Conservation (phyloP, 441 rosid species). For the Pelargonium cotyledonis region DNA sequence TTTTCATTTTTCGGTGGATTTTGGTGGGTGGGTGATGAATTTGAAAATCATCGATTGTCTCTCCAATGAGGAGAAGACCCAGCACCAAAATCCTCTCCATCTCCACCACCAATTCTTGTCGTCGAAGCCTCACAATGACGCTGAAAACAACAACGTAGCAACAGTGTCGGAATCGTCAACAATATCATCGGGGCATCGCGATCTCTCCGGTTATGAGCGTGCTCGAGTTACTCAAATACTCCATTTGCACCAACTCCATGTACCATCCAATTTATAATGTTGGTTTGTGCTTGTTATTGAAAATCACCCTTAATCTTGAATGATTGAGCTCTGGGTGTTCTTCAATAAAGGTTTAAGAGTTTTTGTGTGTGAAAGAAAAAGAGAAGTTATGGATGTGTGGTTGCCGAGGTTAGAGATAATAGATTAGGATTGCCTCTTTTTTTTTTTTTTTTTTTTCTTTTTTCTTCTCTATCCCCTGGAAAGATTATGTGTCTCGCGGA, state of each 20-base stretch:
- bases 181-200: conserved; percentile 38
- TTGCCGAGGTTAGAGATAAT: too few species aligned
- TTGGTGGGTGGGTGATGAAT: conserved; percentile 44
- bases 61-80: conserved; percentile 62
- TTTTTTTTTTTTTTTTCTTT: too few species aligned
- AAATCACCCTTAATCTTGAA: too few species aligned
- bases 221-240: conserved; percentile 72
- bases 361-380: too few species aligned
- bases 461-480: too few species aligned
- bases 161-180: conserved; percentile 15
- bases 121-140: conserved; percentile 34
- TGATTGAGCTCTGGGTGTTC: too few species aligned
- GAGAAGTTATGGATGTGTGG: too few species aligned
- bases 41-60: conserved; percentile 56
- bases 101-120: conserved; percentile 44
- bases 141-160: conserved; percentile 8
- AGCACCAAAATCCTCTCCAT: conserved; percentile 29
- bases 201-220: conserved; percentile 67
- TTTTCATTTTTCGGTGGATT: neutral
- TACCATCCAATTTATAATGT: conserved; percentile 84
- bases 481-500: too few species aligned
- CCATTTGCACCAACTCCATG: conserved; percentile 80
- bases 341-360: too few species aligned
- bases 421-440: too few species aligned
- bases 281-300: neutral